phyloP scores from a whole-genome alignment of 129 eudicot genomes.

The Helianthus annuus region DNA sequence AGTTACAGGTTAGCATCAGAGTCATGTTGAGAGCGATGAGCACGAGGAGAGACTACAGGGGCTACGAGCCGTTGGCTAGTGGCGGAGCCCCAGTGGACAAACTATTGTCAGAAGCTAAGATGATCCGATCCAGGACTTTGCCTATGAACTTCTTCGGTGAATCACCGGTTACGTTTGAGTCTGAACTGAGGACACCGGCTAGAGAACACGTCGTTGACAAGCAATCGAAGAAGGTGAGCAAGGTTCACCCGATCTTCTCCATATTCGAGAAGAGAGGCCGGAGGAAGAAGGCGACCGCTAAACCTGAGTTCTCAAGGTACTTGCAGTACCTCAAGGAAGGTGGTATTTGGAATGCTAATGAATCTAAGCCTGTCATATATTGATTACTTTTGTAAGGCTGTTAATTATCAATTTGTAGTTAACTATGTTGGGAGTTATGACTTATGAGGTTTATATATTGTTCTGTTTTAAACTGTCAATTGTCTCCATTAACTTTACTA shows the following conservation, averaged over 20 bases:
- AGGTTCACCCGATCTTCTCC: slow-evolving; percentile 55
- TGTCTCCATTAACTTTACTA: neutral
- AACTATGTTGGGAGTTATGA: neutral
- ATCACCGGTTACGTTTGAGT: slow-evolving; percentile 11
- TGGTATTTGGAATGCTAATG: slow-evolving; percentile 49
- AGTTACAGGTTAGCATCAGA: neutral
- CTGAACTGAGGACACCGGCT: slow-evolving; percentile 20
- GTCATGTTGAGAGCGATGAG: slow-evolving; percentile 70
- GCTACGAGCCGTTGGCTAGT: slow-evolving; percentile 52
- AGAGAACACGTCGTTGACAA: slow-evolving; percentile 16
- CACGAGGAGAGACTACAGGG: slow-evolving; percentile 42
- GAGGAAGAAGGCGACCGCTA: slow-evolving; percentile 70
- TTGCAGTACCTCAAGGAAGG: slow-evolving; percentile 74
- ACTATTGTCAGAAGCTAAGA: slow-evolving; percentile 17
- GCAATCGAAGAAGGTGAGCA: slow-evolving; percentile 59
- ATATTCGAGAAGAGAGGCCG: slow-evolving; percentile 43
- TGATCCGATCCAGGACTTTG: slow-evolving; percentile 32
- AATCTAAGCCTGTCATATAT: slow-evolving; percentile 48
- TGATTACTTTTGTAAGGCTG: slow-evolving; percentile 13
- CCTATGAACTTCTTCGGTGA: slow-evolving; percentile 32
- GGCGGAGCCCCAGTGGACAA: slow-evolving; percentile 35
- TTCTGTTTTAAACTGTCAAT: neutral
- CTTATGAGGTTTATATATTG: neutral
- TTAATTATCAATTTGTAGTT: too few relatives aligned
- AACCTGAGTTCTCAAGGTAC: slow-evolving; percentile 75